Evolutionary conservation across 495 filamentous ascomycete species (phyloP).

Genomic region (Penicillium bialowiezense): DNA sequence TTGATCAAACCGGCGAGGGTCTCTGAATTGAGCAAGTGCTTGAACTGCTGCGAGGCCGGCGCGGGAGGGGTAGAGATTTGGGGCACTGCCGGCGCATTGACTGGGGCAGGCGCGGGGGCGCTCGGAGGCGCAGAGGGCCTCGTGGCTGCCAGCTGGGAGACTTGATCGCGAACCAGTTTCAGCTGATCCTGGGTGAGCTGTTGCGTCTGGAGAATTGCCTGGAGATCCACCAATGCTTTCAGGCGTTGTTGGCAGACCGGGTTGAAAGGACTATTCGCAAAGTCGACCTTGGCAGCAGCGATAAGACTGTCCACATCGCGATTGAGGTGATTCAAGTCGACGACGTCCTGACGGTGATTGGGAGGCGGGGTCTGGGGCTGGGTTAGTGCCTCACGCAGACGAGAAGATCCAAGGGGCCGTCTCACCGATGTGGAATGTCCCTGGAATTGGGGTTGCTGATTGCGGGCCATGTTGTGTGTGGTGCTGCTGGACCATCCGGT

Average conservation of each 20-base stretch:
- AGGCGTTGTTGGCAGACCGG: slow-evolving; percentile 69
- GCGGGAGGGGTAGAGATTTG: slow-evolving; percentile 29
- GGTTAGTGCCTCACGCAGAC: background rate
- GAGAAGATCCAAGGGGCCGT: background rate
- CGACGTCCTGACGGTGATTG: slow-evolving; percentile 27
- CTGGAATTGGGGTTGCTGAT: slow-evolving; percentile 27
- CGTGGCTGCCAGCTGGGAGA: slow-evolving; percentile 60
- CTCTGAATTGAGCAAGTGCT: slow-evolving; percentile 44
- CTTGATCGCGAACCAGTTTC: slow-evolving; percentile 73
- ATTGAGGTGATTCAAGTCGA: slow-evolving; percentile 67
- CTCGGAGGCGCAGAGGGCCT: slow-evolving; percentile 21
- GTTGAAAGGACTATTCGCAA: slow-evolving; percentile 71
- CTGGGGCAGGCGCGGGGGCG: slow-evolving; percentile 17
- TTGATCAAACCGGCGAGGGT: slow-evolving; percentile 50
- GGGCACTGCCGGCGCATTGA: slow-evolving; percentile 14
- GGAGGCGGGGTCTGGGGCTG: slow-evolving; percentile 34
- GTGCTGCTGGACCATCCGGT: slow-evolving; percentile 62
- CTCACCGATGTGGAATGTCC: slow-evolving; percentile 39
- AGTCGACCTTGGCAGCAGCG: slow-evolving; percentile 62
- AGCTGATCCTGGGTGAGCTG: slow-evolving; percentile 78
- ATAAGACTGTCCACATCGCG: slow-evolving; percentile 79
- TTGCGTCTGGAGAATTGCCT: slow-evolving; percentile 73
- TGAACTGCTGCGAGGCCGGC: slow-evolving; percentile 37
- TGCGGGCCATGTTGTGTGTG: slow-evolving; percentile 53
- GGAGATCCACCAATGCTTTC: slow-evolving; percentile 82